A percentile compares a stretch with the other conserved stretches of the same genome.
Conservation (phyloP, 345 rosid species). For the Adansonia digitata region DNA sequence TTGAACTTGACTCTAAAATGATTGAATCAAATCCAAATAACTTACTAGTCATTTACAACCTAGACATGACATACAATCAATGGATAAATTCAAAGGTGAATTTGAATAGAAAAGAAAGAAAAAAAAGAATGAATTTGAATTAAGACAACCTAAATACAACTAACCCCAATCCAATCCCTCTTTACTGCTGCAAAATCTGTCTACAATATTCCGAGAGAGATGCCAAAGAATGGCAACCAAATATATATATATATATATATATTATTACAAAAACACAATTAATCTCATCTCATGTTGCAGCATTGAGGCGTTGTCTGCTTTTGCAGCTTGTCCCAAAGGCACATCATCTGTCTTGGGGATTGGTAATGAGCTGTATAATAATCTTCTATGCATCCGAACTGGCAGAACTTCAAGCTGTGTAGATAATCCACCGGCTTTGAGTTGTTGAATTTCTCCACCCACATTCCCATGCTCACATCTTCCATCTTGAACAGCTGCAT, state of each 20-base stretch:
- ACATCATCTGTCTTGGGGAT: constrained; percentile 91
- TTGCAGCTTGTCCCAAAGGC: constrained; percentile 79
- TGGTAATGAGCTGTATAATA: constrained; percentile 94
- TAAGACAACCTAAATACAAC: constrained; percentile 13
- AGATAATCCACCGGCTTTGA: constrained; percentile 64
- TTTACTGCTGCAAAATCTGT: constrained; percentile 28
- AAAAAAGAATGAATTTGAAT: constrained; percentile 21
- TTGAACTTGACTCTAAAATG: no score
- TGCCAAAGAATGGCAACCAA: background rate
- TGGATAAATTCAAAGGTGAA: background rate
- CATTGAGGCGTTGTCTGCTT: constrained; percentile 54
- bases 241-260: background rate
- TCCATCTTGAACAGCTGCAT: constrained; percentile 97
- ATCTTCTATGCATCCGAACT: constrained; percentile 81
- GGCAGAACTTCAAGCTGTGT: constrained; percentile 86
- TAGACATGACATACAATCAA: no score
- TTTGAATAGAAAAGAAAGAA: background rate
- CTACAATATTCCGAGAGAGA: background rate
- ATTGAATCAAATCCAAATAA: no score
- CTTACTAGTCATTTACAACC: no score
- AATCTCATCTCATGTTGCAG: constrained; percentile 83
- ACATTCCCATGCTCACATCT: constrained; percentile 98
- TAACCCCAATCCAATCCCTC: background rate
- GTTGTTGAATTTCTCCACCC: constrained; percentile 91
- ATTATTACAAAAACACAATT: background rate